Conservation (phyloP, 352 stramenopile species). For the Globisporangium cylindrosporum region DNA sequence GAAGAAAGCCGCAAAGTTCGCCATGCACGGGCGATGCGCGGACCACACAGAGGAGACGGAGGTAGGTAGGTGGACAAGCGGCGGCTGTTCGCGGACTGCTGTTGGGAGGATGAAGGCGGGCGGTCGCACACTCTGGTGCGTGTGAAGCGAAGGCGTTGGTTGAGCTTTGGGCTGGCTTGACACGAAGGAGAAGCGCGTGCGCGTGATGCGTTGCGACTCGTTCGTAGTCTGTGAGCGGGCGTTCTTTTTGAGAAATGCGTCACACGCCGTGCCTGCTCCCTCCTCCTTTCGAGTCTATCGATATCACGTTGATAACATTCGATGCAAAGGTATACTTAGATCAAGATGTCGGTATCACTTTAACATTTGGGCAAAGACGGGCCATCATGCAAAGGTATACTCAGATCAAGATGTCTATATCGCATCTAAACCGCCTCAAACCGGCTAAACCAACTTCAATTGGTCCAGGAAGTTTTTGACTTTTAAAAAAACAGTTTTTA, state of each 20-base stretch:
- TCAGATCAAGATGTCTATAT: too few species aligned
- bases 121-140: not conserved
- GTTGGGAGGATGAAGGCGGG: not conserved
- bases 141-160: not conserved
- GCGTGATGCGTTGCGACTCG: not conserved
- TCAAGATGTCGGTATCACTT: too few species aligned
- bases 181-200: not conserved
- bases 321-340: too few species aligned
- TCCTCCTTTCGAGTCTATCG: too few species aligned
- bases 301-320: too few species aligned
- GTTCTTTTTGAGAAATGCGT: not conserved
- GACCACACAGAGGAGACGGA: not conserved
- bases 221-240: not conserved
- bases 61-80: not conserved
- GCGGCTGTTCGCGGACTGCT: not conserved
- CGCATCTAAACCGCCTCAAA: too few species aligned
- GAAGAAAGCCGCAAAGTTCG: slow-evolving; percentile 23
- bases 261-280: too few species aligned
- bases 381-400: too few species aligned
- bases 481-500: too few species aligned
- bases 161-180: not conserved
- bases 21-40: slow-evolving; percentile 16
- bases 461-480: too few species aligned
- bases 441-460: too few species aligned
- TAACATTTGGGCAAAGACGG: too few species aligned